These are phyloP conservation scores for Ephemerocybe angulata DNA, from an alignment of 768 basidiomycete genomes.

Conservation along the genomic window DNA sequence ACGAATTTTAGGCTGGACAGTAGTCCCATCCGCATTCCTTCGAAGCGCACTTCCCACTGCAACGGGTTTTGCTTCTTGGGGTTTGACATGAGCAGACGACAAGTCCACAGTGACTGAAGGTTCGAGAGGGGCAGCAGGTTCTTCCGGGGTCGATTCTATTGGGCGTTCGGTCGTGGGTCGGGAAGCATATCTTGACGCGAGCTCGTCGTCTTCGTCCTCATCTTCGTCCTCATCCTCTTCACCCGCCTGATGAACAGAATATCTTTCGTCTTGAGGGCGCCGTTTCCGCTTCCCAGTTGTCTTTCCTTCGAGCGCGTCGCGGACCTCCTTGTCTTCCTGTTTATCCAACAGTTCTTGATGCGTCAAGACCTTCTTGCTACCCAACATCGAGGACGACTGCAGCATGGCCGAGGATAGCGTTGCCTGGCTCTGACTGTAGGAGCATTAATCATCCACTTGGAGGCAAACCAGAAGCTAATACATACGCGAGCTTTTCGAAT, in stretches of 20 bases:
- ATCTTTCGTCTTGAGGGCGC: slow-evolving; percentile 23
- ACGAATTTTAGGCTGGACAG: slow-evolving; percentile 47
- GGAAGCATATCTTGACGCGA: slow-evolving; percentile 5
- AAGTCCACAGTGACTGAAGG: neutral
- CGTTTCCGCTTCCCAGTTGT: slow-evolving; percentile 46
- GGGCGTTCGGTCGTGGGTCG: slow-evolving; percentile 1
- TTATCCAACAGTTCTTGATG: slow-evolving; percentile 57
- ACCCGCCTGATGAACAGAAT: slow-evolving; percentile 30
- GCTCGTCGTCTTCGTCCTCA: slow-evolving; percentile 21
- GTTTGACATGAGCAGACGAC: neutral
- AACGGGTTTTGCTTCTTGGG: slow-evolving; percentile 4
- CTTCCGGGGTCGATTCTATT: slow-evolving; percentile 5
- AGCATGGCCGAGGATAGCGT: slow-evolving; percentile 56
- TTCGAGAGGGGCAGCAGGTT: neutral
- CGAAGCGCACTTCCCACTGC: slow-evolving; percentile 63
- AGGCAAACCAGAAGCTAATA: slow-evolving; percentile 12
- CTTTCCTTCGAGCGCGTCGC: slow-evolving; percentile 47
- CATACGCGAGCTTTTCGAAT: slow-evolving; percentile 80
- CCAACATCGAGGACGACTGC: slow-evolving; percentile 80
- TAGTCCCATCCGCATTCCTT: slow-evolving; percentile 60
- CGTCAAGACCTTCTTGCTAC: slow-evolving; percentile 64
- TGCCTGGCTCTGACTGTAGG: slow-evolving; percentile 69
- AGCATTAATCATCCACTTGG: slow-evolving; percentile 19
- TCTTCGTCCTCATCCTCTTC: slow-evolving; percentile 29
- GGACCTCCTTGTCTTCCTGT: slow-evolving; percentile 56